A percentile compares a stretch with the other conserved stretches of the same genome.
Conservation (phyloP, 306 rosid species). For the Abrus pulchellus region DNA sequence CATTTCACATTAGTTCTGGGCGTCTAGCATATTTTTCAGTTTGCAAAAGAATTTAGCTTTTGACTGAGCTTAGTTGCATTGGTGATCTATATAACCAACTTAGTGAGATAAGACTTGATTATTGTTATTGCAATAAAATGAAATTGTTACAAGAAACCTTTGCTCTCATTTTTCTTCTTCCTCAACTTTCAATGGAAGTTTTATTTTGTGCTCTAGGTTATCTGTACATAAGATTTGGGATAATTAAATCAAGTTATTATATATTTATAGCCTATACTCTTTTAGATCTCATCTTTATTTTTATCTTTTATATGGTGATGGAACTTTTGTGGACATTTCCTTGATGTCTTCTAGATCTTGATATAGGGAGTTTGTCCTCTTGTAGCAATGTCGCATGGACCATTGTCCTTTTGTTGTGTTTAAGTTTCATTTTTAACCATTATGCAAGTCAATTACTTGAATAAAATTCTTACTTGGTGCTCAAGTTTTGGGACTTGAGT, state of each 20-base stretch:
- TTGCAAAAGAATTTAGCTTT: background rate
- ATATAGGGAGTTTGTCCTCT: conserved; percentile 1
- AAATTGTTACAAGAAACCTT: background rate
- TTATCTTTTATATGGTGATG: background rate
- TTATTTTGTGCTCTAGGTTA: background rate
- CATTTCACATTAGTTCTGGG: conserved; percentile 5
- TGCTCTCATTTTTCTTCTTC: conserved; percentile 17
- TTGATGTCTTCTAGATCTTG: background rate
- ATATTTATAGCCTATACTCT: no score
- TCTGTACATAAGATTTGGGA: conserved; percentile 4
- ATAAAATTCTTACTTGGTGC: background rate
- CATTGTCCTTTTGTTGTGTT: background rate
- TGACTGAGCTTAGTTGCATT: no score
- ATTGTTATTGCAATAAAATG: background rate
- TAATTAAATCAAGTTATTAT: background rate
- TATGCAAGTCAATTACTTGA: conserved; percentile 16
- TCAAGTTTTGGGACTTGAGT: background rate
- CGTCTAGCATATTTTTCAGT: conserved; percentile 29
- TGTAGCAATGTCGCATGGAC: conserved; percentile 20
- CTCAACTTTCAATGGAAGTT: background rate
- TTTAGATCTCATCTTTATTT: no score
- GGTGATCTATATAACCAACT: no score
- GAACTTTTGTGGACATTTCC: conserved; percentile 23
- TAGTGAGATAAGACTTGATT: no score
- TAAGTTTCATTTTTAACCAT: background rate